Evolutionary conservation across 176 grass and related monocot genomes (phyloP), one percentile per base, ranked within the genome.

Genomic region (Oryza glumipatula): DNA sequence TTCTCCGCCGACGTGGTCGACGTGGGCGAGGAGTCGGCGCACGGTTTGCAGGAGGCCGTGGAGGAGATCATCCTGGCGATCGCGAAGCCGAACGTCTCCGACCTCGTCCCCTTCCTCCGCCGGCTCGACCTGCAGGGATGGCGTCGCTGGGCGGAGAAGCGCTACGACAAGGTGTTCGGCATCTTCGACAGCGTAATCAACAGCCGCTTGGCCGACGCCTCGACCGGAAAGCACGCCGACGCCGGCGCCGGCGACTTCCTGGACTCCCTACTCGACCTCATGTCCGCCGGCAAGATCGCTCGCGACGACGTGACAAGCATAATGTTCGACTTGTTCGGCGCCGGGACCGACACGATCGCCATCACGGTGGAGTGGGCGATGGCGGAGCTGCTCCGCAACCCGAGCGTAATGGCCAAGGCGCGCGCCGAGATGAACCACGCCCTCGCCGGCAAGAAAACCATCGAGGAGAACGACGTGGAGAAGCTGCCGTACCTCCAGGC

Each of bases 1-100:
- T 85, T 85, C 58, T 85, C 83, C 16, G 38, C 23, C 19, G 28
- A 85, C 61, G 15, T 85, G 23, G 32, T 70, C 21, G 83, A 78
- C 21, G 41, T 79, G 17, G 39, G 78, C n/a, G 10, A 11, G 2
- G 74, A 32, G 64, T 58, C 38, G 38, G 11, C 73, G 43, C 83
- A 71, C 14, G 56, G 56, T 19, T 9, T 60, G 5, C 56, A 5
- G 6, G 19, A n/a, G 7, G 19, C 19, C 19, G 56, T 60, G 17
- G 56, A 60, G 56, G 19, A 60, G 2, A 3, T 60, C 19, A n/a
- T 60, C 56, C 2, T 9, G 56, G 56, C 56, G 56, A n/a, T 60
- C 56, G 56, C 19, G 56, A 60, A 60, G 56, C 56, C 56, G 56
- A 60, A 60, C 56, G 19, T 60, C 56, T 60, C 56, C 56, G 56